These are phyloP conservation scores for Pleurotus sapidus DNA, from an alignment of 768 basidiomycete genomes.

Conservation along the genomic window DNA sequence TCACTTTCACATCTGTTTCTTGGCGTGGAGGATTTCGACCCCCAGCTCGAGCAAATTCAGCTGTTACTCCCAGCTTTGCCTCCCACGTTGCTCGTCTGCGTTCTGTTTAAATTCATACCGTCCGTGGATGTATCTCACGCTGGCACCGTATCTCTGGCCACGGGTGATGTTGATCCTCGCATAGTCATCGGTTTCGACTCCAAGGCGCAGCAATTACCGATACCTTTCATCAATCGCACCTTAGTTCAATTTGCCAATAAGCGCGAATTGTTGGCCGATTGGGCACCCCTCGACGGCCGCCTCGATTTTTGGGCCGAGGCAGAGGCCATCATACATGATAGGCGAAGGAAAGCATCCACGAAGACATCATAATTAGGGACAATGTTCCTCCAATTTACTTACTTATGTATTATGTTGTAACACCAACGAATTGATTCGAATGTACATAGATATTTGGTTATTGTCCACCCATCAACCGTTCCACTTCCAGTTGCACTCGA, in stretches of 20 bases:
- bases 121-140: neutral
- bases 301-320: neutral
- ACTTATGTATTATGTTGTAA: neutral
- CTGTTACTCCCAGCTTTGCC: neutral
- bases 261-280: neutral
- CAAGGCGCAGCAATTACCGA: neutral
- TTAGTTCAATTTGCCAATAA: neutral
- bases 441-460: neutral
- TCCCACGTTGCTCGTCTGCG: neutral
- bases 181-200: neutral
- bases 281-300: neutral
- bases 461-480: constrained; percentile 47
- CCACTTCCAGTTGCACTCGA: constrained; percentile 63
- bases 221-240: neutral
- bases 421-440: neutral
- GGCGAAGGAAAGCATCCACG: neutral
- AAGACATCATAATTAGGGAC: neutral
- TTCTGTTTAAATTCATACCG: neutral
- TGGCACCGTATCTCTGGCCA: neutral
- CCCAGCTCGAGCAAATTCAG: neutral
- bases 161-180: neutral
- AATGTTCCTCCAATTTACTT: neutral
- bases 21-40: neutral
- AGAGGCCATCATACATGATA: neutral
- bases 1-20: neutral